These are phyloP conservation scores for Mycena galopus DNA, from an alignment of 768 basidiomycete species.

Conservation along the genomic window DNA sequence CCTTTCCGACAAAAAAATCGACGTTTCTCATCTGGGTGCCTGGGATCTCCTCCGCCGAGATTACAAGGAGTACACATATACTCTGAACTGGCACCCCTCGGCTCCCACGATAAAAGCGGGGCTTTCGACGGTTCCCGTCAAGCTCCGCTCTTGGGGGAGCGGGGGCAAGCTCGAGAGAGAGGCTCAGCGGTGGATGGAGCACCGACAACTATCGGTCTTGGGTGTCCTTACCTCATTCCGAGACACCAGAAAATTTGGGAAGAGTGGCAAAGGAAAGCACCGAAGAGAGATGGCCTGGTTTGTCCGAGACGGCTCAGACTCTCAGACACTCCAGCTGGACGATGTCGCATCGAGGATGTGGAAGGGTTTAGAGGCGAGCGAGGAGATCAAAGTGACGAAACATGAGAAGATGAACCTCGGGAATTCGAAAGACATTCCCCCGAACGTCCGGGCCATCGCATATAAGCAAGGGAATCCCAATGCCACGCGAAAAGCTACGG, in stretches of 20 bases:
- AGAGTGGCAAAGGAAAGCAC: constrained; percentile 63
- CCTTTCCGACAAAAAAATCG: constrained; percentile 71
- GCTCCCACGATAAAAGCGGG: constrained; percentile 70
- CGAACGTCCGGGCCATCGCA: constrained; percentile 56
- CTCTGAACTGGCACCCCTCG: constrained; percentile 57
- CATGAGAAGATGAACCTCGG: constrained; percentile 58
- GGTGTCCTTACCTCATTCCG: constrained; percentile 87
- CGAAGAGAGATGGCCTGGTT: constrained; percentile 79
- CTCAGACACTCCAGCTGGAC: constrained; percentile 47
- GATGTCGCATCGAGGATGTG: constrained; percentile 65
- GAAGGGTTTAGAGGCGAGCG: constrained; percentile 68
- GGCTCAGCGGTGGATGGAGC: constrained; percentile 70
- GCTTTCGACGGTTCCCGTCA: constrained; percentile 84
- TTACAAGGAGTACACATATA: constrained; percentile 87
- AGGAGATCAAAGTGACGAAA: constrained; percentile 66
- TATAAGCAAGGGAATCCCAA: constrained; percentile 77
- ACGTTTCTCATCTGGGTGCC: constrained; percentile 75
- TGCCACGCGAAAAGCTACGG: constrained; percentile 75
- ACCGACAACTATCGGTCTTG: constrained; percentile 73
- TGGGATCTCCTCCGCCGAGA: constrained; percentile 92
- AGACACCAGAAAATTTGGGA: constrained; percentile 53
- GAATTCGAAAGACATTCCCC: constrained; percentile 40
- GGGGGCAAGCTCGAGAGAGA: constrained; percentile 58
- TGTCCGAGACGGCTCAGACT: constrained; percentile 56
- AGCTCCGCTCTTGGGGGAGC: constrained; percentile 68